These are phyloP conservation scores for Lotus japonicus DNA, from an alignment of 306 rosid species.

Conservation along the genomic window DNA sequence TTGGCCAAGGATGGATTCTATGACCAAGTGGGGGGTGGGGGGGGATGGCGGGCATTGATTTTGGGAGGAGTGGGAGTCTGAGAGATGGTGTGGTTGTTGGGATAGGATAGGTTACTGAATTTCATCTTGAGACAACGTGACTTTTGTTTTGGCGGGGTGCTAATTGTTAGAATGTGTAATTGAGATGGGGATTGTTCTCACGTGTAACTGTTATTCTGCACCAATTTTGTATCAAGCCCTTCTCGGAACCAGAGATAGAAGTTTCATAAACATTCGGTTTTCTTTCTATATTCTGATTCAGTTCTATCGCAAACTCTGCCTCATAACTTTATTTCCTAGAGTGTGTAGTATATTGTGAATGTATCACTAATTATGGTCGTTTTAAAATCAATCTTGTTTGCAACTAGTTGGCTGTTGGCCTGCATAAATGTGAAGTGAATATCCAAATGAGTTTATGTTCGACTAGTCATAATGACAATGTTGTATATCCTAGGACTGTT, in stretches of 20 bases:
- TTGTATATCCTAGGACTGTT: conserved; percentile 11
- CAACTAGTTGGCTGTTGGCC: not conserved
- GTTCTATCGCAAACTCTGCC: not conserved
- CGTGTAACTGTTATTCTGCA: not conserved
- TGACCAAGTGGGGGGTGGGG: too few species aligned
- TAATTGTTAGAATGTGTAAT: not conserved
- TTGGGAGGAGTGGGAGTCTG: not conserved
- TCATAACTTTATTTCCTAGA: not conserved
- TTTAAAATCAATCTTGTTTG: not conserved
- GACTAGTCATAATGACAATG: not conserved
- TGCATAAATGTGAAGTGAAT: not conserved
- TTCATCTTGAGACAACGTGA: not conserved
- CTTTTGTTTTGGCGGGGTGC: not conserved
- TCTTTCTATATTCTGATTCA: not conserved
- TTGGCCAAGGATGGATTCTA: not conserved
- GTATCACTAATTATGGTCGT: not conserved
- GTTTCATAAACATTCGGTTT: not conserved
- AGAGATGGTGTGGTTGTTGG: not conserved
- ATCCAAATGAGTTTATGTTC: conserved; percentile 8
- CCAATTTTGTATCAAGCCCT: not conserved
- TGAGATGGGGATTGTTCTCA: not conserved
- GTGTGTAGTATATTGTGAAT: not conserved
- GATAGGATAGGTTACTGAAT: not conserved
- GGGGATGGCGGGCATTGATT: too few species aligned
- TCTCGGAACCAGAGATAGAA: not conserved